Evolutionary conservation across 768 basidiomycete species (phyloP).

Genomic region (Macrocybe gigantea): DNA sequence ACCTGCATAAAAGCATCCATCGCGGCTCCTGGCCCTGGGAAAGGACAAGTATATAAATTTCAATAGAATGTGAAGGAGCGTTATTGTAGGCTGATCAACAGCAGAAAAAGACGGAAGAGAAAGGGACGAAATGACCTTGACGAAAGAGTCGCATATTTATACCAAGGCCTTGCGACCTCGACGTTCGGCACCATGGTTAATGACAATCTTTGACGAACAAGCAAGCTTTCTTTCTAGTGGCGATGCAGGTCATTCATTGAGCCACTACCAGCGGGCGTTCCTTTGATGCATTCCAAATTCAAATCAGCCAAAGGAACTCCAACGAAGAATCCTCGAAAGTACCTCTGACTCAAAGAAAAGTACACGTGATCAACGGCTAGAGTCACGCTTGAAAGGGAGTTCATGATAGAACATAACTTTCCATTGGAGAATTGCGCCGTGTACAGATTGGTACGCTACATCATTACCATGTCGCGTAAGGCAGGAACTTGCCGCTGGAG

Average conservation of each 20-base stretch:
- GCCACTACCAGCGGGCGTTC: no score
- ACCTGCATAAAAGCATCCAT: constrained; percentile 12
- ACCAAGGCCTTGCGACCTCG: no score
- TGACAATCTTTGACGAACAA: no score
- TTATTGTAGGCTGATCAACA: constrained; percentile 14
- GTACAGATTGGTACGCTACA: not conserved
- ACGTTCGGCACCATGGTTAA: no score
- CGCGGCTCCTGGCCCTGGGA: constrained; percentile 9
- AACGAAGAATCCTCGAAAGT: not conserved
- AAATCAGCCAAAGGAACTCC: no score
- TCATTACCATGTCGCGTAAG: constrained; percentile 63
- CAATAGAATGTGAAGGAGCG: not conserved
- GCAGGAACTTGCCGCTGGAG: constrained; percentile 69
- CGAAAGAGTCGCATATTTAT: no score
- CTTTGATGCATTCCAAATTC: no score
- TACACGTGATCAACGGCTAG: not conserved
- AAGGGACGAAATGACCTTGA: no score
- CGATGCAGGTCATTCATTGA: no score
- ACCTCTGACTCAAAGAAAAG: not conserved
- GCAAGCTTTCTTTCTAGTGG: no score
- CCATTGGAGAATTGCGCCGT: not conserved
- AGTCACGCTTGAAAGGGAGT: not conserved
- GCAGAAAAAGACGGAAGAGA: not conserved
- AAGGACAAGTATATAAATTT: constrained; percentile 4
- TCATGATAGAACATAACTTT: not conserved